Percentiles rank a stretch among this genome's conserved stretches.
Evolutionary conservation across 1,284 basidiomycete genomes (phyloP).

Genomic region (Earliella scabrosa): DNA sequence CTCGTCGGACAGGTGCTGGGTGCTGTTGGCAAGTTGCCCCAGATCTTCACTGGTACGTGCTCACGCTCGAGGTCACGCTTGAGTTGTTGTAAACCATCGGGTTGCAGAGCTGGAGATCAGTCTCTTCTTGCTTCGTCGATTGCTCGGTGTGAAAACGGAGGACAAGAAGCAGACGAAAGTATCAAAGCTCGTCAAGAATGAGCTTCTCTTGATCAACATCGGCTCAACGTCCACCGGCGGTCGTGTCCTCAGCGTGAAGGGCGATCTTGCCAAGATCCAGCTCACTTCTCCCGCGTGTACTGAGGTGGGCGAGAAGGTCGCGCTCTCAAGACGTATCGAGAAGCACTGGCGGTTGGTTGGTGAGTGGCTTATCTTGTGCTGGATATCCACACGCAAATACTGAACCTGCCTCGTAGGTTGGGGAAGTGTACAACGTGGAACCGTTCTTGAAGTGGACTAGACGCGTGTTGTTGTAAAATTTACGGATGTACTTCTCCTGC

Average conservation of each 20-base stretch:
- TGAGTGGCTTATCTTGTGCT: conserved; percentile 43
- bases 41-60: conserved; percentile 85
- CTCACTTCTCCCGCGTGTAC: conserved; percentile 93
- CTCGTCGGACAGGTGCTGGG: conserved; percentile 96
- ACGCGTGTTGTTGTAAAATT: conserved; percentile 1
- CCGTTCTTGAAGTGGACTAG: conserved; percentile 56
- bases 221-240: conserved; percentile 95
- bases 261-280: conserved; percentile 91
- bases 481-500: conserved; percentile 13
- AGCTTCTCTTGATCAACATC: conserved; percentile 93
- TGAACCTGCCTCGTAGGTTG: conserved; percentile 41
- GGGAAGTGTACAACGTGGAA: conserved; percentile 62
- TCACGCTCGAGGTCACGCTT: neutral
- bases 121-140: conserved; percentile 89
- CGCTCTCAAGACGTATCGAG: conserved; percentile 90
- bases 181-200: conserved; percentile 90
- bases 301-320: conserved; percentile 95
- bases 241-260: conserved; percentile 89
- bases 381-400: neutral
- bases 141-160: conserved; percentile 98
- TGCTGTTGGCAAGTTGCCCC: conserved; percentile 91
- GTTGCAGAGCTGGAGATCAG: conserved; percentile 85
- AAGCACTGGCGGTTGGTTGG: conserved; percentile 96
- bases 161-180: conserved; percentile 99
- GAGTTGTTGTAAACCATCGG: neutral